These are phyloP conservation scores for Penicillium capsulatum DNA, from an alignment of 2,329 filamentous ascomycete genomes.

Conservation along the genomic window DNA sequence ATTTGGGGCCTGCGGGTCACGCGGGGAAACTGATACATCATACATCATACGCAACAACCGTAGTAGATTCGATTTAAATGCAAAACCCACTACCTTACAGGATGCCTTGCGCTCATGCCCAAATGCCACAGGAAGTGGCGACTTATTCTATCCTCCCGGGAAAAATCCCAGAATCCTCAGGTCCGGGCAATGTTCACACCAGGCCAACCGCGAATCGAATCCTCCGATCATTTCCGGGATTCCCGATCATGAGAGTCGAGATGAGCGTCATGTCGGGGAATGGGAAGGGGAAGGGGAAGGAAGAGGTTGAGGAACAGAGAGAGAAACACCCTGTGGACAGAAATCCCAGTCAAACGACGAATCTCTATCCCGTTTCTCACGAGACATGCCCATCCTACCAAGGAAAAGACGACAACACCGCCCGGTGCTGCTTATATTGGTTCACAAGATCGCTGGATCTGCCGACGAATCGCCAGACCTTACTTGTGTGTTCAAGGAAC, in stretches of 20 bases:
- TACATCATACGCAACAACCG: neutral
- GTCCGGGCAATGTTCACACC: neutral
- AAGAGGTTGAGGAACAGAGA: slow-evolving; percentile 8
- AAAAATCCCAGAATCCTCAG: slow-evolving; percentile 6
- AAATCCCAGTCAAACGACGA: neutral
- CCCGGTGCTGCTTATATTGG: slow-evolving; percentile 18
- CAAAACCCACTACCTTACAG: slow-evolving; percentile 7
- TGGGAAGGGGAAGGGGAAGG: slow-evolving; percentile 3
- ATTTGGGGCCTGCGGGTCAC: slow-evolving; percentile 16
- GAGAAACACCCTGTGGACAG: slow-evolving; percentile 10
- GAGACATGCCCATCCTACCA: slow-evolving; percentile 13
- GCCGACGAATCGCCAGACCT: slow-evolving; percentile 19
- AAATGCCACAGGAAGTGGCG: slow-evolving; percentile 5
- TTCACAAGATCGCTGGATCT: slow-evolving; percentile 16
- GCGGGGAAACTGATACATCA: slow-evolving; percentile 14
- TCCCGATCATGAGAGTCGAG: slow-evolving; percentile 7
- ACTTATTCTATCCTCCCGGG: slow-evolving; percentile 2
- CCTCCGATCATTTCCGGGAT: slow-evolving; percentile 5
- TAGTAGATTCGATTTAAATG: slow-evolving; percentile 8
- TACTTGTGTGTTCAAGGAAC: slow-evolving; percentile 38
- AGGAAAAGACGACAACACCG: slow-evolving; percentile 19
- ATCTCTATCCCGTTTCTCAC: neutral
- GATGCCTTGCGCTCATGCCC: neutral
- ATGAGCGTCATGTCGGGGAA: slow-evolving; percentile 13
- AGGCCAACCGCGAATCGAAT: slow-evolving; percentile 12